Percentiles rank a stretch among this genome's conserved stretches.
phyloP scores from a whole-genome alignment of 768 basidiomycete genomes.

The Inosperma sp. region DNA sequence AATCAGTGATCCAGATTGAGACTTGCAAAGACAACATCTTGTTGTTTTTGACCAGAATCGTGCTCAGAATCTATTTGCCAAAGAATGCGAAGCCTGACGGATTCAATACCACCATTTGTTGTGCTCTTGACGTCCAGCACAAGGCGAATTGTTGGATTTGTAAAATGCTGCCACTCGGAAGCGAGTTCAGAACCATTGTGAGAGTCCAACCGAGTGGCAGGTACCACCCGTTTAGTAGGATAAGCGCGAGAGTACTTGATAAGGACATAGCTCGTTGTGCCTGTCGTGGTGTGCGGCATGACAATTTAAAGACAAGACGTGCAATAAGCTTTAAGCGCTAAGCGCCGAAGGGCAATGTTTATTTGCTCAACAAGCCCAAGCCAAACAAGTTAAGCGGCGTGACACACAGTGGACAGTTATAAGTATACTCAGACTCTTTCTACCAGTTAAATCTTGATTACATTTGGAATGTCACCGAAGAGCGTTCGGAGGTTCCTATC shows the following conservation, averaged over 20 bases:
- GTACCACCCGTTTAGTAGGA: slow-evolving; percentile 25
- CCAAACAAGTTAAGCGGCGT: too few relatives aligned
- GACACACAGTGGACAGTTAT: too few relatives aligned
- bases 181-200: slow-evolving; percentile 23
- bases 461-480: slow-evolving; percentile 9
- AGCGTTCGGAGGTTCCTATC: slow-evolving; percentile 34
- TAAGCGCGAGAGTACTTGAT: slow-evolving; percentile 69
- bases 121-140: slow-evolving; percentile 57
- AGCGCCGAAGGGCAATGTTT: slow-evolving; percentile 9
- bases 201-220: slow-evolving; percentile 12
- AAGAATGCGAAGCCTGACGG: slow-evolving; percentile 58
- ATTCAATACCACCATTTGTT: slow-evolving; percentile 48
- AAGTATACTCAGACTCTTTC: not conserved
- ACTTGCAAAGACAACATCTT: slow-evolving; percentile 67
- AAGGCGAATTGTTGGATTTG: slow-evolving; percentile 62
- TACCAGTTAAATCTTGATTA: not conserved
- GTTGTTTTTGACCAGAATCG: slow-evolving; percentile 38
- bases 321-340: not conserved
- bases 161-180: slow-evolving; percentile 75
- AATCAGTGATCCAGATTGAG: not conserved
- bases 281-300: slow-evolving; percentile 54
- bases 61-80: slow-evolving; percentile 51
- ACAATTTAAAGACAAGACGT: not conserved
- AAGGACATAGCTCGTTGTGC: slow-evolving; percentile 53
- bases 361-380: slow-evolving; percentile 8